Evolutionary conservation across 1,284 basidiomycete genomes (phyloP).

Genomic region (Ustilago trichophora): DNA sequence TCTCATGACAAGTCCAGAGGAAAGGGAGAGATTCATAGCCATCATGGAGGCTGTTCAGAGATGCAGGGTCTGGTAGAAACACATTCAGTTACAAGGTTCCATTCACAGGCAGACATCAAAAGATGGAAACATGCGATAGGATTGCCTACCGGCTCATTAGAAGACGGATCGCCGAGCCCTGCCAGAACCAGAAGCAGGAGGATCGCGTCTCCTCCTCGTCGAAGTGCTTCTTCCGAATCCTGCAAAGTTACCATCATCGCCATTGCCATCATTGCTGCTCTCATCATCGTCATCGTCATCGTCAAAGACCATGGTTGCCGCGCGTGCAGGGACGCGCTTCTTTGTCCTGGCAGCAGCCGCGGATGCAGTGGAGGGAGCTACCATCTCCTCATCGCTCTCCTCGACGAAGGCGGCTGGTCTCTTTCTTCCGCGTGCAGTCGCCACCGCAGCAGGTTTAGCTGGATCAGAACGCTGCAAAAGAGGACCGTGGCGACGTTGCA

Average conservation of each 20-base stretch:
- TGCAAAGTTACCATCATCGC: slow-evolving; percentile 44
- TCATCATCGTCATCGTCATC: slow-evolving; percentile 8
- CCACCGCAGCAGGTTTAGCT: background rate
- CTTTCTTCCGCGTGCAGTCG: slow-evolving; percentile 11
- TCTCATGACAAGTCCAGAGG: slow-evolving; percentile 70
- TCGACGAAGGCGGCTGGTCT: slow-evolving; percentile 12
- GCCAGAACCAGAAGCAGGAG: slow-evolving; percentile 1
- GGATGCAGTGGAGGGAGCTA: background rate
- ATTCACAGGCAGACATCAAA: too few species aligned
- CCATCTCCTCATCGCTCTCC: slow-evolving; percentile 27
- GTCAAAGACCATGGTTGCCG: slow-evolving; percentile 10
- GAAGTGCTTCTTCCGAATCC: slow-evolving; percentile 33
- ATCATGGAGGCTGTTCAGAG: slow-evolving; percentile 76
- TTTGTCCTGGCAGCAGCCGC: background rate
- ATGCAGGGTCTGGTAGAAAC: slow-evolving; percentile 39
- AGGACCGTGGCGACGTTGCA: slow-evolving; percentile 15
- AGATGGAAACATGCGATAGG: too few species aligned
- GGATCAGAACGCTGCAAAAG: slow-evolving; percentile 4
- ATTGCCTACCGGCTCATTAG: too few species aligned
- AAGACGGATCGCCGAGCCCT: slow-evolving; percentile 14
- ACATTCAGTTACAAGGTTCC: background rate
- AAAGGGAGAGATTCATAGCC: slow-evolving; percentile 74
- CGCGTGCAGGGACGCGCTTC: background rate
- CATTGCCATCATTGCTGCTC: too few species aligned
- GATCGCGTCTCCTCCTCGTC: slow-evolving; percentile 24